Base-by-base conservation (phyloP, 108 stramenopile genomes). In the Cyclotella kingstonii region DNA sequence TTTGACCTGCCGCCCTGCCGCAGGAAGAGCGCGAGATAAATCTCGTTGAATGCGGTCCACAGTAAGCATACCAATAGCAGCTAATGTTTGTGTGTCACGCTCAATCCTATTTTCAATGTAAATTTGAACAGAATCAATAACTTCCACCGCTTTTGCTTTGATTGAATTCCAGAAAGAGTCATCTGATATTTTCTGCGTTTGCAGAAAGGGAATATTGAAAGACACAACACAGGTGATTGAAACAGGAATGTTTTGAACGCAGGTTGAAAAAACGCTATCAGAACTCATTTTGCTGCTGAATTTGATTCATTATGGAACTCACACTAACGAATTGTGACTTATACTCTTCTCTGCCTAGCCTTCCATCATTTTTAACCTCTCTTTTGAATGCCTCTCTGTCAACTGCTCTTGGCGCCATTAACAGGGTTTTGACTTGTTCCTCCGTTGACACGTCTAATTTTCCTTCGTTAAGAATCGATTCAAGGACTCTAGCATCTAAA, bases 111-210 rank as follows among this genome's bases (percentile, higher is more conserved):
- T 92, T 23, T 60, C 73, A 38, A 89, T 63, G 43, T 70, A 85
- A n/a, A 92, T 81, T 30, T 70, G 69, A 23, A 81, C 76, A 3
- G 84, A 72, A 55, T 89, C 91, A 2, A 89, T 43, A 1, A 83
- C 34, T 67, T 84, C 82, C 8, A 43, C 54, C 9, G 81, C 76
- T 45, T 89, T 84, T 34, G 81, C 66, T 34, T 68, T 69, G 22
- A 92, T 28, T 27, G 71, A 75, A 33, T 84, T 85, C 87, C 87
- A 92, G 44, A 87, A 79, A 36, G 82, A 70, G 60, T 83, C 89
- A 42, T 88, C 78, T 12, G 70, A 60, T 43, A 92, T 44, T 40
- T 56, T 65, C 80, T 62, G 81, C 43, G 43, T 73, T 46, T 27
- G 73, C 42, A 17, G 49, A 50, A 30, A 31, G 48, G 25, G 66